Evolutionary conservation across 305 asterid species (phyloP).

Genomic region (Solanum hybrid): DNA sequence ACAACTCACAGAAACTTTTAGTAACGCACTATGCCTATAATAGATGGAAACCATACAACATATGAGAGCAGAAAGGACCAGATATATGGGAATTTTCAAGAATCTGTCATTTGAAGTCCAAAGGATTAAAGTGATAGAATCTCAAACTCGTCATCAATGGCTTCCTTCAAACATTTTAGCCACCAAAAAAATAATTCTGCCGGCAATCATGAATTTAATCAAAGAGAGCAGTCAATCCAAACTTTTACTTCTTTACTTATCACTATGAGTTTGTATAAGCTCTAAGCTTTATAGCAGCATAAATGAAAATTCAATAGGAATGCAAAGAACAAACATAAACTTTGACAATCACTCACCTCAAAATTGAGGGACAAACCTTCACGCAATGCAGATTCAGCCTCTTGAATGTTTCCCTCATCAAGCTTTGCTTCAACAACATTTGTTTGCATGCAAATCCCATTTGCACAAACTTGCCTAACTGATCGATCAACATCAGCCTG

Average conservation of each 20-base stretch:
- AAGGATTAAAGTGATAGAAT: background rate
- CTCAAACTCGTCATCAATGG: background rate
- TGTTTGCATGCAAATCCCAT: constrained; percentile 72
- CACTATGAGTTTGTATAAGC: background rate
- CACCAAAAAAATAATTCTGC: background rate
- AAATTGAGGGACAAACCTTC: constrained; percentile 87
- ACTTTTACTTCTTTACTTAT: background rate
- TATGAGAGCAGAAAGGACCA: background rate
- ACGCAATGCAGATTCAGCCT: constrained; percentile 89
- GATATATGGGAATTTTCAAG: background rate
- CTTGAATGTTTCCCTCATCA: constrained; percentile 89
- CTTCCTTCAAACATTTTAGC: background rate
- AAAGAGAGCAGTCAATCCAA: background rate
- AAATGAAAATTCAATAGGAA: background rate
- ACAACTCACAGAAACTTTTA: background rate
- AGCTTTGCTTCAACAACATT: constrained; percentile 71
- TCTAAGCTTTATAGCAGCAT: background rate
- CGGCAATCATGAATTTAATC: background rate
- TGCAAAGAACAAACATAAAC: background rate
- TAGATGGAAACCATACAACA: background rate
- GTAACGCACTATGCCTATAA: background rate
- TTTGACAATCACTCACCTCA: constrained; percentile 46
- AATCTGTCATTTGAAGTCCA: background rate
- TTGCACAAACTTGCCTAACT: constrained; percentile 57
- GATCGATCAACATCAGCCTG: constrained; percentile 41